Base-by-base conservation (phyloP, 352 stramenopile genomes). In the Blastocystis sp. region DNA sequence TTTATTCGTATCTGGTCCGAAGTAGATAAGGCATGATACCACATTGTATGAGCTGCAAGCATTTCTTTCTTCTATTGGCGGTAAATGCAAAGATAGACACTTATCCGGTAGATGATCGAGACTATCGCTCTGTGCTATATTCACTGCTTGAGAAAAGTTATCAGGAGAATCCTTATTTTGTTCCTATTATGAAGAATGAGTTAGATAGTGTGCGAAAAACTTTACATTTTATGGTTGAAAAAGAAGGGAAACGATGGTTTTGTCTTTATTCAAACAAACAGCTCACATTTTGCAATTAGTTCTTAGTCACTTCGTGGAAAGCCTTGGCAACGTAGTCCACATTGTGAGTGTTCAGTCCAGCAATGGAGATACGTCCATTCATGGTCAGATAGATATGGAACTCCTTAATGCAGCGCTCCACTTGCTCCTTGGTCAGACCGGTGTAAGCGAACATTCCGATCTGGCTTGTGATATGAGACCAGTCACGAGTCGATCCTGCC, bases 371-470 rank as follows among this genome's bases (percentile, higher is more conserved):
- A 91, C 97, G 95, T 50, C 97, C 97, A 92, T 99, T 95, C 91
- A 96, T 96, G 65, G 97, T 99, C 90, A 99, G 93, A 93, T 98
- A 99, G 91, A 99, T 98, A 91, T 98, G 95, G 91, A 98, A 96
- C 91, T 97, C 93, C 78, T 95, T 93, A 55, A 96, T 98, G 92
- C 99, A 95, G 91, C 94, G 93, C 41, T 93, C 91, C 69, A 98
- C 95, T 91, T 98, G 95, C 54, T 95, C 93, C 90, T 96, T 93
- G 65, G 94, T 97, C 55, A 98, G 92, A 30, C 96, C 96, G 55
- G 96, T 99, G 93, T 96, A 99, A 91, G 96, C 98, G 93, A 99
- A 99, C 97, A 99, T 99, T 88, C 97, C 96, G 90, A 98, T 98
- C 93, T 98, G 96, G 90, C 96, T 93, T 43, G 95, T 98, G 90